Evolutionary conservation across 176 grass and related monocot genomes (phyloP).

Genomic region (Sorghum bicolor): DNA sequence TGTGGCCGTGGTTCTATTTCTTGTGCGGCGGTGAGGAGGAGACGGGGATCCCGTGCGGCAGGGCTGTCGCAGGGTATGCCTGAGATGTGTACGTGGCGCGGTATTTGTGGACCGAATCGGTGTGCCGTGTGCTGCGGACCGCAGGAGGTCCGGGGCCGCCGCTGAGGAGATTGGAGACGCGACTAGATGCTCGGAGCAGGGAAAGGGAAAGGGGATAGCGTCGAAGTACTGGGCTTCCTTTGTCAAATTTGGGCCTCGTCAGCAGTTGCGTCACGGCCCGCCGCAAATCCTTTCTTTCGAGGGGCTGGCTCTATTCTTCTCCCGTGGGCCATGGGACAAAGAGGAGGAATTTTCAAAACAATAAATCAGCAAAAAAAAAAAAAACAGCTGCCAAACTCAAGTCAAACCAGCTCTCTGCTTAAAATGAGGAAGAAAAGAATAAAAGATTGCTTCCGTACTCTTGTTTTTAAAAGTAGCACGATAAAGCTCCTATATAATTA

Average conservation of each 20-base stretch:
- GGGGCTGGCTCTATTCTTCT: background rate
- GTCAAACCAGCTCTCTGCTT: background rate
- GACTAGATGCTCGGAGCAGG: background rate
- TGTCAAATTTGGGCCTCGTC: constrained; percentile 1
- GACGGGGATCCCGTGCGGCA: constrained; percentile 23
- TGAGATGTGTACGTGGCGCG: background rate
- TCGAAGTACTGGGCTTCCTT: background rate
- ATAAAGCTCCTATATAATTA: background rate
- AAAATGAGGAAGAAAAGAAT: background rate
- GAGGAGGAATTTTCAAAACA: background rate
- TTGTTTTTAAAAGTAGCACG: background rate
- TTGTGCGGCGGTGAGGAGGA: constrained; percentile 25
- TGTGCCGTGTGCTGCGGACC: background rate
- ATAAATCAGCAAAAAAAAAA: too few species aligned
- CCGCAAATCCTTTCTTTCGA: background rate
- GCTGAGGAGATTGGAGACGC: background rate
- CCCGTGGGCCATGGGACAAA: background rate
- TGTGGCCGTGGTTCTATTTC: constrained; percentile 15
- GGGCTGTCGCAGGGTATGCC: background rate
- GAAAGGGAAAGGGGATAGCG: background rate
- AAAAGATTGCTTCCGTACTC: background rate
- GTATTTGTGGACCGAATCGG: background rate
- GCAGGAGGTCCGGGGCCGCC: background rate
- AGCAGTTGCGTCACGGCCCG: constrained; percentile 13
- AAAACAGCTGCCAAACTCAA: background rate